Evolutionary conservation across 805 yeast species (phyloP).

Genomic region (Candida incommunis): DNA sequence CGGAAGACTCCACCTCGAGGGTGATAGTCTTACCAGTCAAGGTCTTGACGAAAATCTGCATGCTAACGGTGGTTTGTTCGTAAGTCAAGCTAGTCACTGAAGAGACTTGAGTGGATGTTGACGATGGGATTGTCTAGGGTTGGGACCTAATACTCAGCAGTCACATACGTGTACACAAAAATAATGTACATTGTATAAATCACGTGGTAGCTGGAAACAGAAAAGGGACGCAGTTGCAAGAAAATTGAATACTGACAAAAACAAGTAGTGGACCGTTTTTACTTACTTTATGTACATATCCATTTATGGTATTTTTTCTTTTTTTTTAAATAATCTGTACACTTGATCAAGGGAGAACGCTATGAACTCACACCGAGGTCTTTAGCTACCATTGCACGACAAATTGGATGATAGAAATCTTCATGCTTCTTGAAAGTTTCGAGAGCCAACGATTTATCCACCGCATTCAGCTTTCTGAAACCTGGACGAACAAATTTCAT

Average conservation of each 20-base stretch:
- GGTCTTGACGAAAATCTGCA: constrained; percentile 93
- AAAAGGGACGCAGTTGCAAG: too few relatives aligned
- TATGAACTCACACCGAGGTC: too few relatives aligned
- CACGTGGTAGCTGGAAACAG: too few relatives aligned
- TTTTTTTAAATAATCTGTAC: too few relatives aligned
- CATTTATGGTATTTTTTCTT: too few relatives aligned
- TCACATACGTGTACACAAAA: too few relatives aligned
- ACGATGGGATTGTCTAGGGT: not conserved
- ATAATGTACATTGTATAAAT: too few relatives aligned
- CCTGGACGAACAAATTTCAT: constrained; percentile 93
- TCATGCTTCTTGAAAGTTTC: constrained; percentile 47
- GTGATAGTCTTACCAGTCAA: constrained; percentile 98
- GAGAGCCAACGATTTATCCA: constrained; percentile 52
- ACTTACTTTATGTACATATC: too few relatives aligned
- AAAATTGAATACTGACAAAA: too few relatives aligned
- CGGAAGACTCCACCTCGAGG: constrained; percentile 97
- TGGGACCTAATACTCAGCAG: not conserved
- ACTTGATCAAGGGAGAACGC: too few relatives aligned
- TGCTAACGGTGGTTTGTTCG: constrained; percentile 9
- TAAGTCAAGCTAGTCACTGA: not conserved
- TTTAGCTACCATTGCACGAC: constrained; percentile 68
- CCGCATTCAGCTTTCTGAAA: constrained; percentile 47
- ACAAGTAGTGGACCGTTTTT: too few relatives aligned
- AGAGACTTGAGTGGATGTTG: not conserved
- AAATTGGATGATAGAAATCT: constrained; percentile 67